A percentile compares a stretch with the other conserved stretches of the same genome.
phyloP scores from a whole-genome alignment of 2,329 filamentous ascomycete genomes.

The Sporothrix brunneoviolacea region DNA sequence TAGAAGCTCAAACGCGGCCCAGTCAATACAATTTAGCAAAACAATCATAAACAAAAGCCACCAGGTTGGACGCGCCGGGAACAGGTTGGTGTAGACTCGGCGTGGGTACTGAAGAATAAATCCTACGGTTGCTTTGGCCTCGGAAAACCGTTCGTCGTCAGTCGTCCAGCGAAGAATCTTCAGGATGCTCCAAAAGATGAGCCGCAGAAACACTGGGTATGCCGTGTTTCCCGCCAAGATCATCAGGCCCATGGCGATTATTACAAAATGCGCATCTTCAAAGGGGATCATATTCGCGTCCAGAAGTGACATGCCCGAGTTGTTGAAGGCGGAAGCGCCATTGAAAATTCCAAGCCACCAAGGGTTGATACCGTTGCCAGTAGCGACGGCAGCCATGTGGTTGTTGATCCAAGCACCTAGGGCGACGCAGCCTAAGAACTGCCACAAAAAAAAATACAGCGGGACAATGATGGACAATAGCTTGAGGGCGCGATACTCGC shows the following conservation, averaged over 20 bases:
- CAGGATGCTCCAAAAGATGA: conserved; percentile 49
- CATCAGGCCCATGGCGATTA: conserved; percentile 48
- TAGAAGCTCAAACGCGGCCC: conserved; percentile 59
- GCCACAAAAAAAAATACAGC: conserved; percentile 53
- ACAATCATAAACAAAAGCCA: conserved; percentile 58
- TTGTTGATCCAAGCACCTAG: conserved; percentile 55
- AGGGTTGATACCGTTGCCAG: conserved; percentile 52
- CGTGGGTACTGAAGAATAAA: conserved; percentile 52
- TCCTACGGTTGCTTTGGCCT: conserved; percentile 43
- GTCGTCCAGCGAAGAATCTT: conserved; percentile 35
- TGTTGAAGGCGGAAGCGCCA: conserved; percentile 62
- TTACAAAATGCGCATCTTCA: conserved; percentile 43
- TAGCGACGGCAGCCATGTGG: conserved; percentile 42
- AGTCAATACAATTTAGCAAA: conserved; percentile 55
- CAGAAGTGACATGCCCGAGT: conserved; percentile 62
- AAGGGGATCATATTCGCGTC: conserved; percentile 61
- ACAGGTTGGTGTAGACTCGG: conserved; percentile 57
- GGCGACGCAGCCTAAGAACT: conserved; percentile 51
- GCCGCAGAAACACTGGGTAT: conserved; percentile 56
- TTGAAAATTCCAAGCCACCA: conserved; percentile 67
- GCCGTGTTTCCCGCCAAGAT: conserved; percentile 61
- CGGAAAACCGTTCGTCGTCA: conserved; percentile 28
- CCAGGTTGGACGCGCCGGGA: conserved; percentile 58
- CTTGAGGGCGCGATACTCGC: conserved; percentile 57
- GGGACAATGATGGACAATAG: conserved; percentile 54